Conservation (phyloP, 305 asterid species). For the Fraxinus velutina region DNA sequence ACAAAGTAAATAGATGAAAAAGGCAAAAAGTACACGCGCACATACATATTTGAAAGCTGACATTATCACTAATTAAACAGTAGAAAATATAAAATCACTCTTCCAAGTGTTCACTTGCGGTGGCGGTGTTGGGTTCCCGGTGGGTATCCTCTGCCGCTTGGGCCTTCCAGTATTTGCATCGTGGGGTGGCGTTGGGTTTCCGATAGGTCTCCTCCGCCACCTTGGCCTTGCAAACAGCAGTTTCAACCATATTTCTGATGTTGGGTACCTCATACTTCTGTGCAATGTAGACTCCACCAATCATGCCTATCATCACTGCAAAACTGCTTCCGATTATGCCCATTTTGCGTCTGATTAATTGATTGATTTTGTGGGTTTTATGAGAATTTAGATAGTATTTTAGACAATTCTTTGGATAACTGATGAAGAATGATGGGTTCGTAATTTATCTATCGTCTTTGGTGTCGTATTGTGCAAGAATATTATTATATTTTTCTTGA, state of each 20-base stretch:
- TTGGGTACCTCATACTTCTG: conserved; percentile 32
- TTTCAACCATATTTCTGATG: conserved; percentile 8
- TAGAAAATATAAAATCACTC: neutral
- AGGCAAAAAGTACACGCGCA: neutral
- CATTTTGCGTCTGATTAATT: conserved; percentile 1
- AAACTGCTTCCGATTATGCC: conserved; percentile 15
- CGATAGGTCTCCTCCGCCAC: conserved; percentile 15
- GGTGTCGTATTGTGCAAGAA: conserved; percentile 29
- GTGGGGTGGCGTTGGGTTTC: conserved; percentile 5
- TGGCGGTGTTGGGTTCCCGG: neutral
- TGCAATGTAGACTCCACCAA: conserved; percentile 32
- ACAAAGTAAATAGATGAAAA: neutral
- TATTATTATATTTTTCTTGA: neutral
- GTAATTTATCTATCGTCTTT: neutral
- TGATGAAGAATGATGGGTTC: neutral
- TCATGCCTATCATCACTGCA: conserved; percentile 17
- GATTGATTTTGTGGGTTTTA: neutral
- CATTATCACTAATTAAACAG: neutral
- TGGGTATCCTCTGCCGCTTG: neutral
- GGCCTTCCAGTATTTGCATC: neutral
- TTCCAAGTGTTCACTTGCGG: neutral
- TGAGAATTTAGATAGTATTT: neutral
- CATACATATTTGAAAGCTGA: neutral
- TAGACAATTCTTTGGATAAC: neutral
- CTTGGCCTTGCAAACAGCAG: neutral